Percentiles rank a stretch among this genome's conserved stretches.
Conservation (phyloP, 2,329 filamentous ascomycete genomes). For the Sphaerulina vaccinii region DNA sequence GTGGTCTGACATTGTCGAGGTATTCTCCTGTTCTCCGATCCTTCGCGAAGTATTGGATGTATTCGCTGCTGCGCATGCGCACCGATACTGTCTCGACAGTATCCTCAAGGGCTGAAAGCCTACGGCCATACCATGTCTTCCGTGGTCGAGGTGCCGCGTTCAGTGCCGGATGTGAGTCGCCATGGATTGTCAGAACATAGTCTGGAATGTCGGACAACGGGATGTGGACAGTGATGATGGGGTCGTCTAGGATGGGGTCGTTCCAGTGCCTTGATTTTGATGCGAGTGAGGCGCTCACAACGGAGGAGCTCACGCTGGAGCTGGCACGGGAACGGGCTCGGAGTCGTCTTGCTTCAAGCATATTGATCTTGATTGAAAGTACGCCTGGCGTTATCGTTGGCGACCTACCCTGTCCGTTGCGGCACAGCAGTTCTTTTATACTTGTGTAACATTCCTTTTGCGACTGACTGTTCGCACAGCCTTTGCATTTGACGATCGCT, state of each 20-base stretch:
- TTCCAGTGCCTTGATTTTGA: background rate
- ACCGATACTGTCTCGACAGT: background rate
- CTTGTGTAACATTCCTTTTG: background rate
- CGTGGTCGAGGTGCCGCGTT: background rate
- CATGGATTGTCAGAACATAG: background rate
- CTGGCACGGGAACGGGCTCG: background rate
- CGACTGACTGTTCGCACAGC: background rate
- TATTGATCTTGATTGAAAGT: background rate
- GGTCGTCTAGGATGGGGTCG: background rate
- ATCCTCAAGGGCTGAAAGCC: background rate
- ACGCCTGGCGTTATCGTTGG: background rate
- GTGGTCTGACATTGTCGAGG: background rate
- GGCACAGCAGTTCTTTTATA: background rate
- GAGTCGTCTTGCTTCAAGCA: background rate
- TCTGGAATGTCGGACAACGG: conserved; percentile 4
- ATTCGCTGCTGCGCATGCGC: background rate
- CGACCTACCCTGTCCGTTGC: background rate
- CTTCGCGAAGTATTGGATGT: background rate
- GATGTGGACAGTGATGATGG: background rate
- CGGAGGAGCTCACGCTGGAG: background rate
- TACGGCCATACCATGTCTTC: background rate
- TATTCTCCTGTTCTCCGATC: conserved; percentile 5
- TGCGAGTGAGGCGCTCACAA: background rate
- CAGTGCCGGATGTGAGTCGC: background rate
- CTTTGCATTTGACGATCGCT: background rate